Conservation (phyloP, 345 rosid genomes). For the Leavenworthia alabamica region DNA sequence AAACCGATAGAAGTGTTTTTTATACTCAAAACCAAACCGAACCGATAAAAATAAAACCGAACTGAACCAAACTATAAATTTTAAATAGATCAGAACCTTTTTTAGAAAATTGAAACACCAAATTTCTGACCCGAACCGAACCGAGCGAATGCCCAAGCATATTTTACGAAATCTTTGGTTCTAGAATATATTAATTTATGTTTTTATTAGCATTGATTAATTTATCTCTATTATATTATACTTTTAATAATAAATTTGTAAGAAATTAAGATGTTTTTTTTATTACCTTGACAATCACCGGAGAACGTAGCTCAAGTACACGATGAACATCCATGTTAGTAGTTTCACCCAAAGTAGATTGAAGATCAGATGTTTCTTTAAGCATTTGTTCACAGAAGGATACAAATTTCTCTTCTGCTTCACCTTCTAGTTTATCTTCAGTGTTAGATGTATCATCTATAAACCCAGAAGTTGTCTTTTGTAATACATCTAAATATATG, state of each 20-base stretch:
- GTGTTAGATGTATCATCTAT: slow-evolving; percentile 28
- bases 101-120: too few species aligned
- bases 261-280: slow-evolving; percentile 11
- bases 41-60: too few species aligned
- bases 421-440: slow-evolving; percentile 51
- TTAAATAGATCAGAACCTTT: too few species aligned
- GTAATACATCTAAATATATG: slow-evolving; percentile 83
- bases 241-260: background rate
- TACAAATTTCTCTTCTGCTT: slow-evolving; percentile 79
- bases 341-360: slow-evolving; percentile 62
- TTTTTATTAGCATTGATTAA: too few species aligned
- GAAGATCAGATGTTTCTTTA: slow-evolving; percentile 79
- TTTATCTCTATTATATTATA: too few species aligned
- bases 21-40: too few species aligned
- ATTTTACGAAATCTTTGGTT: too few species aligned
- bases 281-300: slow-evolving; percentile 92
- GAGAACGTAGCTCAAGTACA: slow-evolving; percentile 84
- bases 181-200: too few species aligned
- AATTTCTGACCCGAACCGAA: too few species aligned
- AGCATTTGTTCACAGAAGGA: slow-evolving; percentile 88
- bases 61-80: too few species aligned
- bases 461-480: slow-evolving; percentile 59
- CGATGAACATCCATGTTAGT: slow-evolving; percentile 82
- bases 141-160: too few species aligned
- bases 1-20: too few species aligned